Evolutionary conservation across 192 early-diverging fungal genomes (phyloP), one percentile per base, ranked within the genome.

Genomic region (Spizellomyces punctatus): DNA sequence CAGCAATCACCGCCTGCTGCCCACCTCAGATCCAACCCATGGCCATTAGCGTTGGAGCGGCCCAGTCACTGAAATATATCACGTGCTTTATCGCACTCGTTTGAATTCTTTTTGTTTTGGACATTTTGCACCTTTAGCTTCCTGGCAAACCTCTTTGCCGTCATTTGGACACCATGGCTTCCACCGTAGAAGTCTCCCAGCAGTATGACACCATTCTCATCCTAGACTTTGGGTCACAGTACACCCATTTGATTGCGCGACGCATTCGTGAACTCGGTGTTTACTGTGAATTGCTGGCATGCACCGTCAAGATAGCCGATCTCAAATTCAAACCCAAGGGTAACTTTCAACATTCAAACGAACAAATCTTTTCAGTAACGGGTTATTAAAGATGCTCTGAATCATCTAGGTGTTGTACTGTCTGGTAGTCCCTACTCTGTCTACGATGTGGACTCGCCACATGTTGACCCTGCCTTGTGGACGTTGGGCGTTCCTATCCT

Each of bases 221-320:
- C 82, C 86, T 99, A 69, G 97, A 99, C 85, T 98, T 98, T 89
- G 97, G 97, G 72, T 96, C 94, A 44, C 97, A 99, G 83, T 97
- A 96, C 85, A 96, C 96, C 12, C 96, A 99, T 77, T 88, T 99
- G 75, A 96, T 99, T 82, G 93, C 96, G 50, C 88, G 96, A 46
- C 90, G 97, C 64, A 87, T 99, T 75, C 89, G 97, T 76, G 95
- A 98, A 79, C 89, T 93, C 74, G 97, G 97, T 66, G 93, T 99
- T 63, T 99, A 99, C 88, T 98, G 95, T 86, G 97, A 99, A 86
- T 88, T 99, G 67, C 84, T 94, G 55, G 95, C 97, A 48, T 99
- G 97, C 87, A 99, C 95, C 69, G 90, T 92, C 76, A 95, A 94
- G 89, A 90, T 99, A 66, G 81, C 89, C 10, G 95, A 96, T 54